phyloP scores from a whole-genome alignment of 2,329 filamentous ascomycete species.

The Diplodia intermedia region DNA sequence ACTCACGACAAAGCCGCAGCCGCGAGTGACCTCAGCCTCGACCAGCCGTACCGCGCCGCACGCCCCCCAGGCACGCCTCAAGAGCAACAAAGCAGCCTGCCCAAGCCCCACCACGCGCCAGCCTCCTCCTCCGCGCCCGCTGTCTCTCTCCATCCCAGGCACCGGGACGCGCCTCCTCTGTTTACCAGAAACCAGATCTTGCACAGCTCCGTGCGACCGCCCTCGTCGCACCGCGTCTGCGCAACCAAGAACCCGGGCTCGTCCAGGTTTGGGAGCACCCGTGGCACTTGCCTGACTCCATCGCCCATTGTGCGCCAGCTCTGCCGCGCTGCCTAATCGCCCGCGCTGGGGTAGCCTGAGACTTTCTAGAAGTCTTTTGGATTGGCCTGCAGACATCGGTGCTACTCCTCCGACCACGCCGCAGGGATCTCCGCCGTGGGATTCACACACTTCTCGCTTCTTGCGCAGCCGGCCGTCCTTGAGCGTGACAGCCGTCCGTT shows the following conservation, averaged over 20 bases:
- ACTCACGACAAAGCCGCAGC: constrained; percentile 28
- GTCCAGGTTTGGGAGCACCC: constrained; percentile 43
- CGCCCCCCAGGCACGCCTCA: constrained; percentile 49
- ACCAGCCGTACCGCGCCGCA: constrained; percentile 28
- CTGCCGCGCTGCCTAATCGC: constrained; percentile 30
- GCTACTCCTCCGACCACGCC: constrained; percentile 45
- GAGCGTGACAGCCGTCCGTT: constrained; percentile 31
- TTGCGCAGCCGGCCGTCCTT: constrained; percentile 32
- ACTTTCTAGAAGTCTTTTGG: constrained; percentile 54
- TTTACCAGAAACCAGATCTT: constrained; percentile 34
- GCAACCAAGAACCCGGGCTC: constrained; percentile 55
- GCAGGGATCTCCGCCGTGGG: constrained; percentile 38
- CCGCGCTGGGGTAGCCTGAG: constrained; percentile 48
- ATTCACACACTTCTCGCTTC: constrained; percentile 19
- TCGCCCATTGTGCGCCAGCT: constrained; percentile 50
- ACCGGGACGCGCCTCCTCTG: constrained; percentile 26
- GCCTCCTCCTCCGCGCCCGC: constrained; percentile 13
- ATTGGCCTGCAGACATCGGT: constrained; percentile 42
- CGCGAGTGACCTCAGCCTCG: constrained; percentile 28
- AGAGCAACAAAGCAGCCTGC: constrained; percentile 29
- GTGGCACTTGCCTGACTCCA: constrained; percentile 45
- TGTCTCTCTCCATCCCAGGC: constrained; percentile 30
- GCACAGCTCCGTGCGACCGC: constrained; percentile 49
- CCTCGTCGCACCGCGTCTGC: constrained; percentile 55
- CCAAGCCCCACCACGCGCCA: constrained; percentile 20